Evolutionary conservation across 768 basidiomycete species (phyloP), one percentile per base, ranked within the genome.

Genomic region (Pisolithus sp.): DNA sequence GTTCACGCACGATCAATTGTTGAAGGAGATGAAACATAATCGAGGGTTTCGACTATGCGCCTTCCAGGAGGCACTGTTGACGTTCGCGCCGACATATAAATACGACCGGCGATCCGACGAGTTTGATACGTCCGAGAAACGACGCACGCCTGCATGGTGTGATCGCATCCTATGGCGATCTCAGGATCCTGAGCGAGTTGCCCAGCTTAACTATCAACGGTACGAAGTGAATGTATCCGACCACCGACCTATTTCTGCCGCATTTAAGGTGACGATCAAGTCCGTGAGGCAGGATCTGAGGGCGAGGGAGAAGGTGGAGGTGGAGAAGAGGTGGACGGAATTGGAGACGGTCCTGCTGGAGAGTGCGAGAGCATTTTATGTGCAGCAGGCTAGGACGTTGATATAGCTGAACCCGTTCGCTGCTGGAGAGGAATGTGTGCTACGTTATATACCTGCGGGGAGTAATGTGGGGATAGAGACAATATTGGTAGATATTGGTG

Each of bases 91-190:
- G 17, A 96, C 94, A 36, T 97, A 97, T 80, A 96, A 96, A 69
- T 97, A 96, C 70, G 92, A 95, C 65, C 82, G 81, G 2, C 71
- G 79, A 6, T 81, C 90, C 21, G 67, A 79, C 63, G 78, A 83
- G 55, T 99, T 91, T 60, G 95, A 99, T 63, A 76, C 85, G 3
- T 91, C 88, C 1, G 90, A 92, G 66, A 97, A 98, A 68, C 77
- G 79, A 12, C 85, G 95, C 0, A 76, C 83, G 7, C 95, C 95
- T 4, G 93, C 95, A 2, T 99, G 94, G 93, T 99, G 95, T 64
- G 95, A 99, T 65, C 85, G 95, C 5, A 81, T 99, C 20, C 71
- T 98, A 39, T 95, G 85, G 82, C 81, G 83, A 4, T 72, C 80
- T 39, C 73, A 73, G 15, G 79, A 76, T 15, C 72, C 74, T 13